Evolutionary conservation across 495 filamentous ascomycete species (phyloP), one percentile per base, ranked within the genome.

Genomic region (Aspergillus panamensis): DNA sequence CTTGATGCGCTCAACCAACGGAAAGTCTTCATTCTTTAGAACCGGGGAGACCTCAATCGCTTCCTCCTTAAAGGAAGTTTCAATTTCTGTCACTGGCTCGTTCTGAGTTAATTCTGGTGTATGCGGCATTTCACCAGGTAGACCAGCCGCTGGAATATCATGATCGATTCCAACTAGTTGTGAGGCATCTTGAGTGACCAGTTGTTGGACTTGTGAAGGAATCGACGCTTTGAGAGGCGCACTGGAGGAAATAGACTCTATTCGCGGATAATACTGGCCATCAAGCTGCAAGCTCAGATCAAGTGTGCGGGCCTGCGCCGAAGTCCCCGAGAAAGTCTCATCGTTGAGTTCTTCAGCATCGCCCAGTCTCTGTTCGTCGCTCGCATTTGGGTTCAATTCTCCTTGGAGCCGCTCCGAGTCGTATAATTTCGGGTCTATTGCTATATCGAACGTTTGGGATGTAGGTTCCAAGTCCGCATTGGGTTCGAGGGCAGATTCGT

Each of bases 151-250:
- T 8, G 12, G 13, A 12, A 35, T 8, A 29, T 57, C 21, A 10
- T 53, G 29, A 13, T 48, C 47, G 16, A 39, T 8, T 31, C 35
- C 51, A 30, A 20, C 29, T 48, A 64, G 56, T 30, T 72, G 66
- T 3, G 69, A 69, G 52, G 60, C 55, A 17, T 64, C 64, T 31
- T 66, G 62, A 12, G 62, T 70, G 3, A 57, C 40, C 20, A 67
- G 51, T 45, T 64, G 67, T 21, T 61, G 59, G 25, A 55, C 52
- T 44, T 42, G 31, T 21, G 52, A 16, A 44, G n/a, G 44, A 33
- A 33, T 21, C 30, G 54, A 25, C 5, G 3, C 32, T 29, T 44
- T 35, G 20, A 37, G 17, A 25, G 47, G 6, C 2, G 17, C 30
- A 6, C 20, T 44, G 21, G 13, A 13, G 12, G 51, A 37, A n/a